Evolutionary conservation across 2,329 filamentous ascomycete species (phyloP).

Genomic region (Ascochyta koolunga): DNA sequence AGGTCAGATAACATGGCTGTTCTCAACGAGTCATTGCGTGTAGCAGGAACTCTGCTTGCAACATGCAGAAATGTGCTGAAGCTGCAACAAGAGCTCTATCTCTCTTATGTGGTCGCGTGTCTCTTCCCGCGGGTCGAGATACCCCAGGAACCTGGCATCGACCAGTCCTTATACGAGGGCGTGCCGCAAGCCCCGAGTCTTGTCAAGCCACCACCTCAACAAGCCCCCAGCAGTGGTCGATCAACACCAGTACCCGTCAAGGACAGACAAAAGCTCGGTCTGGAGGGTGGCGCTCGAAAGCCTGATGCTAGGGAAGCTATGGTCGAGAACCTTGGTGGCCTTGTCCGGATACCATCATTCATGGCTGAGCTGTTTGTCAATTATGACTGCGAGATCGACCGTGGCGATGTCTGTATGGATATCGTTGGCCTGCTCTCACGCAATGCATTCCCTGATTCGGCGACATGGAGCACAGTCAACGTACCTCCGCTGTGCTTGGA

Average conservation of each 20-base stretch:
- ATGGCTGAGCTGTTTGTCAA: constrained; percentile 97
- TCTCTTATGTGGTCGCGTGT: constrained; percentile 93
- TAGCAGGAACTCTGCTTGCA: constrained; percentile 86
- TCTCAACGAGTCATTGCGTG: constrained; percentile 87
- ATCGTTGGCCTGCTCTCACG: constrained; percentile 90
- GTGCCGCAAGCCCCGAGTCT: constrained; percentile 91
- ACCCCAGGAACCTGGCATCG: constrained; percentile 85
- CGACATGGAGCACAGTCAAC: constrained; percentile 98
- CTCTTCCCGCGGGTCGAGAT: constrained; percentile 94
- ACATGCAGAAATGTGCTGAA: constrained; percentile 92
- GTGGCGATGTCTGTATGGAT: constrained; percentile 91
- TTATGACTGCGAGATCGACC: constrained; percentile 94
- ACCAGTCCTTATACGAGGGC: constrained; percentile 88
- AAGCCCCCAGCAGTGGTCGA: constrained; percentile 71
- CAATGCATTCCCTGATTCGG: constrained; percentile 95
- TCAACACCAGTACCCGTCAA: constrained; percentile 90
- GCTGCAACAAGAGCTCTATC: constrained; percentile 92
- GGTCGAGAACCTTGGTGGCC: constrained; percentile 92
- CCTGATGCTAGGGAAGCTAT: constrained; percentile 97
- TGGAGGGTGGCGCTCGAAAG: constrained; percentile 90
- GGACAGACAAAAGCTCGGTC: constrained; percentile 87
- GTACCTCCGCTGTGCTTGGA: constrained; percentile 94
- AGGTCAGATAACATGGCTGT: constrained; percentile 96
- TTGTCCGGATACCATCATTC: constrained; percentile 91
- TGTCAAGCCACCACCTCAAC: constrained; percentile 77